phyloP scores from a whole-genome alignment of 2,329 filamentous ascomycete genomes.

The Aspergillus felis region DNA sequence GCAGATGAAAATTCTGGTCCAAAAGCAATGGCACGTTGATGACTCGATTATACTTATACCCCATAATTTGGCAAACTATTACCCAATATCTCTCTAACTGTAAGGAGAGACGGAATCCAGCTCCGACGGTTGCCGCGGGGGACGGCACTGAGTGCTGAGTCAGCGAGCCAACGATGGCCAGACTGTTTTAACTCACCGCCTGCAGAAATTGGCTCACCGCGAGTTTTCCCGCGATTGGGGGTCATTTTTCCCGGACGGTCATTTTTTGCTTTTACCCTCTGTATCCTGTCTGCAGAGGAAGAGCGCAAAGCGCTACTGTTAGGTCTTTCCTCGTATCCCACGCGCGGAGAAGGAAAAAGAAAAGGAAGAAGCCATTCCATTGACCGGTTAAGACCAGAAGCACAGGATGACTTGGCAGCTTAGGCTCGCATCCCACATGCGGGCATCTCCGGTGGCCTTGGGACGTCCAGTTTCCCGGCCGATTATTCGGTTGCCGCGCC shows the following conservation, averaged over 20 bases:
- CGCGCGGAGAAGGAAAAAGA: background rate
- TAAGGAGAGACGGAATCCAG: no score
- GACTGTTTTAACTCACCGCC: background rate
- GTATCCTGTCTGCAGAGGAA: background rate
- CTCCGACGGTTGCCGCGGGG: background rate
- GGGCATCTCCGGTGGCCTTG: slow-evolving; percentile 25
- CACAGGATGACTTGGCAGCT: slow-evolving; percentile 28
- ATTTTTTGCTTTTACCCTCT: background rate
- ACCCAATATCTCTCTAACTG: no score
- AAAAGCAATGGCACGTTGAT: no score
- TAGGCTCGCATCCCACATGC: slow-evolving; percentile 26
- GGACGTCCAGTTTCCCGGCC: slow-evolving; percentile 27
- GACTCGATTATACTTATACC: no score
- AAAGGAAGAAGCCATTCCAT: slow-evolving; percentile 1
- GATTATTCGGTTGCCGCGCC: slow-evolving; percentile 24
- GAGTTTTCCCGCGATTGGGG: background rate
- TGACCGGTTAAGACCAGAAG: background rate
- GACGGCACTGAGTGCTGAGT: background rate
- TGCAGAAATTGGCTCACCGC: background rate
- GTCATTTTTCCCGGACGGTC: background rate
- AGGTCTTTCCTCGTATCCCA: background rate
- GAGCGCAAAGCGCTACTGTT: background rate
- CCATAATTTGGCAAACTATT: no score
- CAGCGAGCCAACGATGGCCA: background rate
- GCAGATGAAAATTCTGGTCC: no score